Percentiles rank a stretch among this genome's conserved stretches.
Conservation (phyloP, 495 filamentous ascomycete species). For the Xylaria acuta region DNA sequence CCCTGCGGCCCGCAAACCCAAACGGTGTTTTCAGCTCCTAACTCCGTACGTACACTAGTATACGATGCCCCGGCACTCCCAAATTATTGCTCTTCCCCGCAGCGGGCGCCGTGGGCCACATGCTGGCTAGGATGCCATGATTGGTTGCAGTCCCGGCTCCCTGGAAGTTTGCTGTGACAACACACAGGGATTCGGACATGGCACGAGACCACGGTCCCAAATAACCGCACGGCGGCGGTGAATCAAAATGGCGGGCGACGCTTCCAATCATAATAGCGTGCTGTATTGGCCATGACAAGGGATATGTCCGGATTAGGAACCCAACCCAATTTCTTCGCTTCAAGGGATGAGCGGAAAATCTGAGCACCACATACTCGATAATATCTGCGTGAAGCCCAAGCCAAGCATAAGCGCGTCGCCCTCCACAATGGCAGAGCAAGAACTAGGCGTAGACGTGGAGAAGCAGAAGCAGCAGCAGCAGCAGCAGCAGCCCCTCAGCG, state of each 20-base stretch:
- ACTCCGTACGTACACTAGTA: neutral
- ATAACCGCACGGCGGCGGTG: constrained; percentile 13
- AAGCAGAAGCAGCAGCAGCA: constrained; percentile 32
- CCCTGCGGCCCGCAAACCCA: neutral
- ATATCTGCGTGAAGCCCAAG: neutral
- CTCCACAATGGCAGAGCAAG: constrained; percentile 35
- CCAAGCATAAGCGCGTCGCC: neutral
- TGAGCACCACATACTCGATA: neutral
- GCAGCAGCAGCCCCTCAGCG: constrained; percentile 26
- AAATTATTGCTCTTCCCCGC: constrained; percentile 11
- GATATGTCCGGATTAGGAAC: neutral
- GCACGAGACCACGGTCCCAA: constrained; percentile 9
- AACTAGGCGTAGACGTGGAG: constrained; percentile 35
- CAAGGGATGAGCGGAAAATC: neutral
- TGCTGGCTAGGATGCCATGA: neutral
- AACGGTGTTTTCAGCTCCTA: neutral
- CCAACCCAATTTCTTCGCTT: neutral
- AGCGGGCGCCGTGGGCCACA: neutral
- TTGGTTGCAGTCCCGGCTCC: constrained; percentile 8
- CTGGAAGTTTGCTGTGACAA: neutral
- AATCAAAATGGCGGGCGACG: constrained; percentile 5
- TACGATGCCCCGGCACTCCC: neutral
- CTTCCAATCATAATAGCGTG: neutral
- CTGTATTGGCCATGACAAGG: neutral
- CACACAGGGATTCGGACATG: constrained; percentile 3